Conservation (phyloP, 805 yeast species). For the Allodekkera sacchari region DNA sequence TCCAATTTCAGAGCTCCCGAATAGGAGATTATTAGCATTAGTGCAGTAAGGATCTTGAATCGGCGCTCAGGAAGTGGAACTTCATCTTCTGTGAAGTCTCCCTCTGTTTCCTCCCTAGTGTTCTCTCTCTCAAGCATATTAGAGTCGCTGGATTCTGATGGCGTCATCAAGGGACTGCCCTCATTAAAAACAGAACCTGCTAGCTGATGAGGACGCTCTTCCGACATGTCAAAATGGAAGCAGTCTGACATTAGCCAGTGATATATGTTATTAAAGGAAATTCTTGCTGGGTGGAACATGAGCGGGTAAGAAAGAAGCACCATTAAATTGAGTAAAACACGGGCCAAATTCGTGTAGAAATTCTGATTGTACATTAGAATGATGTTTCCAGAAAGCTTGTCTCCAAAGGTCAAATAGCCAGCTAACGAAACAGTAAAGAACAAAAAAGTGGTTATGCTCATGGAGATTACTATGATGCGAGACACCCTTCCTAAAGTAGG, state of each 20-base stretch:
- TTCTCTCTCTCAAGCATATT: neutral
- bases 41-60: conserved; percentile 41
- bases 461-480: conserved; percentile 37
- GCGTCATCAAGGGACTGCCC: conserved; percentile 7
- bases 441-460: conserved; percentile 44
- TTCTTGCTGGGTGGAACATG: conserved; percentile 74
- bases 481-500: conserved; percentile 41
- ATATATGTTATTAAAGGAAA: conserved; percentile 59
- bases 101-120: neutral
- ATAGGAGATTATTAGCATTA: conserved; percentile 41
- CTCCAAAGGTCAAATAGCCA: conserved; percentile 74
- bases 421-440: conserved; percentile 56
- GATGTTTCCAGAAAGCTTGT: conserved; percentile 55
- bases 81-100: conserved; percentile 19
- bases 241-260: no score
- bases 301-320: conserved; percentile 70
- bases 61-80: conserved; percentile 40
- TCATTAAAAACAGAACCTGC: no score
- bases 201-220: no score
- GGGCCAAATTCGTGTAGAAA: conserved; percentile 41
- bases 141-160: neutral
- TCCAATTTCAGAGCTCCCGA: conserved; percentile 47
- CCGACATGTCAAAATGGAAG: no score
- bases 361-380: conserved; percentile 57
- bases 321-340: conserved; percentile 60